Evolutionary conservation across 1,139 yeast species (phyloP), one percentile per base, ranked within the genome.

Genomic region (Yamadazyma triangularis): DNA sequence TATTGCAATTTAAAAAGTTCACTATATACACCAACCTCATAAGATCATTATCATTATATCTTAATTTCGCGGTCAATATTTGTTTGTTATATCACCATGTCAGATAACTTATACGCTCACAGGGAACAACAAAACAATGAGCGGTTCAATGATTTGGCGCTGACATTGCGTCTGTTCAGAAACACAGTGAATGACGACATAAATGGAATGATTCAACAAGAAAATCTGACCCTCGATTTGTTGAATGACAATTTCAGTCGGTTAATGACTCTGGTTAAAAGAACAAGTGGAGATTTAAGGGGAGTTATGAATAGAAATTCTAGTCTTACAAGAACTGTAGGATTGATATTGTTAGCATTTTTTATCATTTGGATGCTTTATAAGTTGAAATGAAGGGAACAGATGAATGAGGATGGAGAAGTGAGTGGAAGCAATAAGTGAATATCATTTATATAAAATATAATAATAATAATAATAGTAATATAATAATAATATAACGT

Each of bases 301-400:
- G 71, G 49, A 3, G 73, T 67, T 2, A 64, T 68, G 71, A 59
- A 54, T 31, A 45, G 73, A 39, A 68, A 68, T 37, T 59, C 70
- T 9, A 64, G 70, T 41, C 51, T 68, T 26, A 59, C 72, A 1
- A 51, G 64, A 36, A 51, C 61, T 2, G 71, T 68, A 8, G 64
- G 64, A 11, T 27, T 59, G 25, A 82, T 86, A 4, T 60, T 87
- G 38, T 46, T 73, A 26, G 65, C 65, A 4, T 79, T 87, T 46
- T 71, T 86, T 45, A 63, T 86, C 5, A 45, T 85, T 23, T 87
- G 87, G 73, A 73, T 79, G 47, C 55, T 86, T 40, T 68, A 69
- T 48, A 80, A 77, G 51, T 60, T 80, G 26, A 38, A 30, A 28
- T 36, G 21, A 29, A 8, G 23, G 23, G 34, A 21, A 11, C 8